These are phyloP conservation scores for Candida pseudofarinosa DNA, from an alignment of 805 yeast genomes.

Conservation along the genomic window DNA sequence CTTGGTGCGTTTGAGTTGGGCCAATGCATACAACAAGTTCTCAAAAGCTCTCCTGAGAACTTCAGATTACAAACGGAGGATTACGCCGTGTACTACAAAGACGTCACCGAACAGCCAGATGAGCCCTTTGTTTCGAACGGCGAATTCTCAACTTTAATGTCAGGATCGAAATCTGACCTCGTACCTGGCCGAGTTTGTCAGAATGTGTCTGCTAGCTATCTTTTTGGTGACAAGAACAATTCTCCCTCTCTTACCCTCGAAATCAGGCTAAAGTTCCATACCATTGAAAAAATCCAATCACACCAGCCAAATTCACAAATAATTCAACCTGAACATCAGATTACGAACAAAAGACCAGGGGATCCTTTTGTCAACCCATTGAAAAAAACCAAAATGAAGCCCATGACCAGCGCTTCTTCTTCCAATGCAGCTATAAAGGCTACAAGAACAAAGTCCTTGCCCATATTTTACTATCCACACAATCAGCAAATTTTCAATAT, in stretches of 20 bases:
- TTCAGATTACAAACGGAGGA: conserved; percentile 36
- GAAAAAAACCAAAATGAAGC: conserved; percentile 6
- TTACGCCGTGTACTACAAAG: conserved; percentile 44
- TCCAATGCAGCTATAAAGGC: conserved; percentile 31
- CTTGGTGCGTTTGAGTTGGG: conserved; percentile 42
- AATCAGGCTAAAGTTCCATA: conserved; percentile 48
- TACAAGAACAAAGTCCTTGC: conserved; percentile 41
- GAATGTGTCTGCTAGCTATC: conserved; percentile 46
- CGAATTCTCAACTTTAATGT: conserved; percentile 27
- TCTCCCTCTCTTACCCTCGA: conserved; percentile 50
- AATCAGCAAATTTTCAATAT: conserved; percentile 37
- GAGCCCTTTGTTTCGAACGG: conserved; percentile 46
- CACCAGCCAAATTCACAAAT: conserved; percentile 3
- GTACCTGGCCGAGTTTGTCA: conserved; percentile 57
- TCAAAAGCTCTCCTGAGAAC: conserved; percentile 39
- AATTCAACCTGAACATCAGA: conserved; percentile 2
- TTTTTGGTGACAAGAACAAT: conserved; percentile 34
- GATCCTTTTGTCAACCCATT: conserved; percentile 4
- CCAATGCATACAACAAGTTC: conserved; percentile 34
- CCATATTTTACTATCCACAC: conserved; percentile 36
- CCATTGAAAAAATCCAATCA: conserved; percentile 20
- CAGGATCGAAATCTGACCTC: conserved; percentile 20
- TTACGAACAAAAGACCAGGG: conserved; percentile 7
- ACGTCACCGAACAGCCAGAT: conserved; percentile 45
- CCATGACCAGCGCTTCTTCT: conserved; percentile 2